phyloP scores from a whole-genome alignment of 2,329 filamentous ascomycete species.

The Aspergillus glaucus region DNA sequence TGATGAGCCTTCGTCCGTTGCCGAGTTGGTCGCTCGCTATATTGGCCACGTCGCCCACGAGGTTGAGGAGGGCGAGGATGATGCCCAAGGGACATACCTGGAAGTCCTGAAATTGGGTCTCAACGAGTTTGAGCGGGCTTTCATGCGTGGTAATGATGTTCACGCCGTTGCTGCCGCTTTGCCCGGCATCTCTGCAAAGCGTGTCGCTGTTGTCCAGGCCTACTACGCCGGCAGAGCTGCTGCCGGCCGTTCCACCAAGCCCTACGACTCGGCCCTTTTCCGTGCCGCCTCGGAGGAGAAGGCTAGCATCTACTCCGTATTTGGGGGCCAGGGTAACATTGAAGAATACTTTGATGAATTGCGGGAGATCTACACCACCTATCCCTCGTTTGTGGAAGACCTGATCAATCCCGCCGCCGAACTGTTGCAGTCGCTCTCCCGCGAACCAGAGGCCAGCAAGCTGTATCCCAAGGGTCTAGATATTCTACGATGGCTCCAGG shows the following conservation, averaged over 20 bases:
- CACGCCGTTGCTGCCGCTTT: constrained; percentile 81
- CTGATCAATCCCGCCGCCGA: constrained; percentile 76
- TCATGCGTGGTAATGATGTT: constrained; percentile 91
- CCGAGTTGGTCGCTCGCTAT: constrained; percentile 89
- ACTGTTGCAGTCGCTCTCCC: constrained; percentile 76
- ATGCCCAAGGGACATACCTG: constrained; percentile 78
- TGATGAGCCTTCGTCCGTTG: constrained; percentile 94
- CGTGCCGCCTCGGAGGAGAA: constrained; percentile 78
- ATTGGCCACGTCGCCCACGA: constrained; percentile 83
- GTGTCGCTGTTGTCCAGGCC: constrained; percentile 77
- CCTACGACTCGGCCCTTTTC: constrained; percentile 88
- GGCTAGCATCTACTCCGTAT: constrained; percentile 85
- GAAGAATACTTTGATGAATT: constrained; percentile 99
- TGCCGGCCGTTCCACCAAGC: constrained; percentile 76
- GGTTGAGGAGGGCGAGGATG: constrained; percentile 88
- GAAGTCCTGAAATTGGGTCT: constrained; percentile 88
- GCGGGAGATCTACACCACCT: constrained; percentile 82
- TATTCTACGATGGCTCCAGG: constrained; percentile 85
- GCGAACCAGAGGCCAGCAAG: constrained; percentile 83
- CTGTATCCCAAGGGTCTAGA: constrained; percentile 96
- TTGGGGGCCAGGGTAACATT: constrained; percentile 96
- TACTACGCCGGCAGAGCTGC: constrained; percentile 89
- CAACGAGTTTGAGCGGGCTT: constrained; percentile 94
- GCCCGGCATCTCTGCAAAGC: constrained; percentile 88
- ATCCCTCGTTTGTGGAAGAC: constrained; percentile 82